Evolutionary conservation across 2,329 filamentous ascomycete species (phyloP).

Genomic region (Incumbomyces delicatus): DNA sequence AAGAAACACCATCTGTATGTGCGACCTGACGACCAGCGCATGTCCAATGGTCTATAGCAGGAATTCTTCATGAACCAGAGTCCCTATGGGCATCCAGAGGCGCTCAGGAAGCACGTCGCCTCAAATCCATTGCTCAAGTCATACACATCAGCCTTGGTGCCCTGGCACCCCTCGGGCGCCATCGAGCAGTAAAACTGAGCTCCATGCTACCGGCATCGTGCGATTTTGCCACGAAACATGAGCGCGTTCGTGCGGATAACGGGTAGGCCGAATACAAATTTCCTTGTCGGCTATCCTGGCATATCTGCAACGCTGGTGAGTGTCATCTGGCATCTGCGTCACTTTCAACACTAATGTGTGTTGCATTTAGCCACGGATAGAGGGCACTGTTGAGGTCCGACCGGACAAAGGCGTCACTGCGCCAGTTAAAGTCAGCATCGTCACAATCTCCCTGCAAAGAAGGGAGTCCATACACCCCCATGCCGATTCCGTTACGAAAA

Average conservation of each 20-base stretch:
- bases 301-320: conserved; percentile 94
- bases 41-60: neutral
- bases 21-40: neutral
- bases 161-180: conserved; percentile 7
- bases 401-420: conserved; percentile 76
- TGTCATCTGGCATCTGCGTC: conserved; percentile 22
- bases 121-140: neutral
- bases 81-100: conserved; percentile 19
- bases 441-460: conserved; percentile 86
- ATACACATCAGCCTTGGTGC: neutral
- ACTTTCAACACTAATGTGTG: conserved; percentile 11
- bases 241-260: conserved; percentile 89
- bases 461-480: conserved; percentile 94
- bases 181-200: conserved; percentile 13
- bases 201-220: conserved; percentile 9
- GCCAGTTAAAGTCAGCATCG: conserved; percentile 81
- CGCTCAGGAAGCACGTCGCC: conserved; percentile 7
- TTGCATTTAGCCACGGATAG: conserved; percentile 69
- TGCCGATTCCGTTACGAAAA: conserved; percentile 87
- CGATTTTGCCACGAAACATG: conserved; percentile 35
- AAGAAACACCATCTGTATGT: neutral
- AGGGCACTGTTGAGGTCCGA: conserved; percentile 94
- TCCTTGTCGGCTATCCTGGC: conserved; percentile 91
- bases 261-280: conserved; percentile 92
- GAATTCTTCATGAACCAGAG: conserved; percentile 3